phyloP scores from a whole-genome alignment of 805 yeast genomes.

The Yarrowia divulgata region DNA sequence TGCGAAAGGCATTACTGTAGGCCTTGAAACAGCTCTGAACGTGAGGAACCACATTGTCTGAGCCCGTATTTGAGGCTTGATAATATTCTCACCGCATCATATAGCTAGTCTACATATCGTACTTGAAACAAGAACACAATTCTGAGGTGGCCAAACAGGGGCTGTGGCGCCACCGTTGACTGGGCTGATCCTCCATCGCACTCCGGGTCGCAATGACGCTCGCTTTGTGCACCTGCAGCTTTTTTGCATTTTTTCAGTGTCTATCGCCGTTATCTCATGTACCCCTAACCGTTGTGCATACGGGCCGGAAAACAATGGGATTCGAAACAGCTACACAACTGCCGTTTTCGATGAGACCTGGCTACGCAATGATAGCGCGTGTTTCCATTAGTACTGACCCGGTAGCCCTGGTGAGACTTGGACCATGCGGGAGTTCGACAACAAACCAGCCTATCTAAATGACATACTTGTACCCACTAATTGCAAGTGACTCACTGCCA shows the following conservation, averaged over 20 bases:
- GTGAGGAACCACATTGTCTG: no score
- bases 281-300: constrained; percentile 7
- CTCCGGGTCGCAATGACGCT: neutral
- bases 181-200: neutral
- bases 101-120: no score
- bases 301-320: neutral
- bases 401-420: neutral
- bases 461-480: no score
- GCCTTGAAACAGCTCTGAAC: no score
- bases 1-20: no score
- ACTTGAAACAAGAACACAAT: no score
- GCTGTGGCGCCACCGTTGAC: no score
- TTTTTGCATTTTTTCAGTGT: no score
- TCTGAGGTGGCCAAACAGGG: no score
- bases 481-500: no score
- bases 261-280: constrained; percentile 33
- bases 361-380: neutral
- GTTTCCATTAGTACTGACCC: neutral
- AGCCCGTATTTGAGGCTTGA: neutral
- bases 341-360: neutral
- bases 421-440: neutral
- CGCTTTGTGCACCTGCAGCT: constrained; percentile 5
- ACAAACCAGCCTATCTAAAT: neutral
- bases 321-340: no score
- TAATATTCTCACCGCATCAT: neutral